Base-by-base conservation (phyloP, 345 rosid genomes). In the Populus davidiana region DNA sequence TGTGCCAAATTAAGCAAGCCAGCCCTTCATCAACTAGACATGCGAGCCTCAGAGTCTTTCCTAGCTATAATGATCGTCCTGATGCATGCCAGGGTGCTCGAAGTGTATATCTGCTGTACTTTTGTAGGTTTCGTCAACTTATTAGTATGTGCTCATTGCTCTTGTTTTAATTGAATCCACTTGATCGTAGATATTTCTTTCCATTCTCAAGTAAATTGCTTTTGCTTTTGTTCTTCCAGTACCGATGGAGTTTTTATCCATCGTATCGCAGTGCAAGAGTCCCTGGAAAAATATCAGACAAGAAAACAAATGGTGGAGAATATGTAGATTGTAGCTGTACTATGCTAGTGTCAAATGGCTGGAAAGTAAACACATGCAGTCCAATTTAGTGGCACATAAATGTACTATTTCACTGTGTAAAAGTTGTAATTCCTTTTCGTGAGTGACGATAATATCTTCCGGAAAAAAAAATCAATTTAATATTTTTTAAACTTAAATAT, bases 331-430 rank as follows among this genome's bases (percentile, higher is more conserved):
- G 62, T 21, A 14, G 29, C 0, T 29, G 9, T 31, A 1, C 31
- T 49, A 49, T 17, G 2, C 35, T 44, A 29, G 71, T 65, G 77
- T 75, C 63, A 47, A 65, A 65, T 65, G 71, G 31, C 49, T 65
- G 44, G 69, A 47, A 18, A 31, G 71, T 18, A 29, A 47, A 47
- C 52, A 13, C 25, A 1, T 27, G 27, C 27, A 11, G 5, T 31
- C 9, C 72, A n/a, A 27, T 69, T 27, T 23, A 41, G 72, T 69
- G 27, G 72, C 33, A 3, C 33, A 64, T 64, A 64, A 25, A 16
- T 49, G 21, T 49, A 17, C 21, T 49, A 1, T 49, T 49, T 5
- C 20, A 17, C 7, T 49, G 54, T 49, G 54, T 1, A 49, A 49
- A 49, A 17, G 21, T 0, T 18, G 54, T 27, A 27, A 27, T 1